Conservation (phyloP, 768 basidiomycete genomes). For the Serendipita indica region DNA sequence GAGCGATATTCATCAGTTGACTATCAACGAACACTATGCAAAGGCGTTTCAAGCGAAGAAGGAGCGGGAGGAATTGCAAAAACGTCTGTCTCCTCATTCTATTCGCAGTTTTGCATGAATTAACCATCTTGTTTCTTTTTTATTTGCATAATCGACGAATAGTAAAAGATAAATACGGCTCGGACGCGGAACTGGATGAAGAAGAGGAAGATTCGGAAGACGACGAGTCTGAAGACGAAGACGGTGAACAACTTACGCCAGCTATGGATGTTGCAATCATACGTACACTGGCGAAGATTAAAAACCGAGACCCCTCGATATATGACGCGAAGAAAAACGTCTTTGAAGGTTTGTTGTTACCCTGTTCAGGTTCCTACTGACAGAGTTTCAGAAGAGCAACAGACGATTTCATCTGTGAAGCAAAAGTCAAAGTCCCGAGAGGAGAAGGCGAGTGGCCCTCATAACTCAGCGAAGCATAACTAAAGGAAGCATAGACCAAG, state of each 20-base stretch:
- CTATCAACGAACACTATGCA: constrained; percentile 61
- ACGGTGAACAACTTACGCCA: constrained; percentile 88
- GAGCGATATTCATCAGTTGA: constrained; percentile 32
- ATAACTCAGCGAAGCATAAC: background rate
- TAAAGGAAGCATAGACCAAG: constrained; percentile 35
- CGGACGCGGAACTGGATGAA: constrained; percentile 14
- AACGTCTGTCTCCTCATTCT: constrained; percentile 55
- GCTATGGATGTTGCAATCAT: constrained; percentile 89
- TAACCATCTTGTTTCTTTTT: background rate
- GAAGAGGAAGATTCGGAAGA: constrained; percentile 49
- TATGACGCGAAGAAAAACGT: constrained; percentile 58
- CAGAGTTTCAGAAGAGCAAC: constrained; percentile 43
- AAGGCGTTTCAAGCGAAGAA: constrained; percentile 74
- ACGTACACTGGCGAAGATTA: constrained; percentile 73
- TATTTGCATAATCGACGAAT: constrained; percentile 1
- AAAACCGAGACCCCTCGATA: constrained; percentile 67
- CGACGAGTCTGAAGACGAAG: constrained; percentile 80
- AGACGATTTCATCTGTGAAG: constrained; percentile 29
- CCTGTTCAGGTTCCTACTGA: constrained; percentile 10
- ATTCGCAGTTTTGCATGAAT: background rate
- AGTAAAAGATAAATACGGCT: constrained; percentile 73
- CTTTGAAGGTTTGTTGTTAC: constrained; percentile 54
- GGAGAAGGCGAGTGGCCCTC: constrained; percentile 32
- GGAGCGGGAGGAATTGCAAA: constrained; percentile 70
- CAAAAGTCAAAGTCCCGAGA: constrained; percentile 16